Evolutionary conservation across 2,329 filamentous ascomycete genomes (phyloP).

Genomic region (Penicillium thymicola): DNA sequence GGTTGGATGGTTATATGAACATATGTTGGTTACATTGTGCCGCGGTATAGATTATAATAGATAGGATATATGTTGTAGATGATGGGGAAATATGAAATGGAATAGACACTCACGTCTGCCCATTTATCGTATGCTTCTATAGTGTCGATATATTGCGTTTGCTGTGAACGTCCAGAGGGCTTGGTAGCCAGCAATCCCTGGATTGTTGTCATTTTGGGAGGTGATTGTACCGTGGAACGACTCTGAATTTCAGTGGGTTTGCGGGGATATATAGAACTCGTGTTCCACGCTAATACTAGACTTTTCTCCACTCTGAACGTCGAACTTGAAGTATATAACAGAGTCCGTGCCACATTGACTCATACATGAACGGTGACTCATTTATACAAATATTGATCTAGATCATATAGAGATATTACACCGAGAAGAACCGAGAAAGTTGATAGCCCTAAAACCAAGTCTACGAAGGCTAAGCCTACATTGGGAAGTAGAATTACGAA

Average conservation of each 20-base stretch:
- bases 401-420: not conserved
- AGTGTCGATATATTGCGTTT: constrained; percentile 33
- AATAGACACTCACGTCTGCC: constrained; percentile 29
- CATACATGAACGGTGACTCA: not conserved
- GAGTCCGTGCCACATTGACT: not conserved
- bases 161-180: not conserved
- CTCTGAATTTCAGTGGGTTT: not conserved
- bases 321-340: not conserved
- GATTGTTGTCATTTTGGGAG: constrained; percentile 20
- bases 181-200: constrained; percentile 16
- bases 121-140: constrained; percentile 40
- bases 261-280: not conserved
- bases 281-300: not conserved
- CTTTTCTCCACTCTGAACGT: not conserved
- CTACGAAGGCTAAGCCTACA: not conserved
- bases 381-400: no score
- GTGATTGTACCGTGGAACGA: not conserved
- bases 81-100: not conserved
- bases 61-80: not conserved
- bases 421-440: not conserved
- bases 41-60: not conserved
- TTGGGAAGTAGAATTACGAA: not conserved
- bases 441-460: not conserved
- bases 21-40: not conserved
- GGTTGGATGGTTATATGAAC: no score